Conservation (phyloP, 768 basidiomycete species). For the Cystobasidiopsis lactophilus region DNA sequence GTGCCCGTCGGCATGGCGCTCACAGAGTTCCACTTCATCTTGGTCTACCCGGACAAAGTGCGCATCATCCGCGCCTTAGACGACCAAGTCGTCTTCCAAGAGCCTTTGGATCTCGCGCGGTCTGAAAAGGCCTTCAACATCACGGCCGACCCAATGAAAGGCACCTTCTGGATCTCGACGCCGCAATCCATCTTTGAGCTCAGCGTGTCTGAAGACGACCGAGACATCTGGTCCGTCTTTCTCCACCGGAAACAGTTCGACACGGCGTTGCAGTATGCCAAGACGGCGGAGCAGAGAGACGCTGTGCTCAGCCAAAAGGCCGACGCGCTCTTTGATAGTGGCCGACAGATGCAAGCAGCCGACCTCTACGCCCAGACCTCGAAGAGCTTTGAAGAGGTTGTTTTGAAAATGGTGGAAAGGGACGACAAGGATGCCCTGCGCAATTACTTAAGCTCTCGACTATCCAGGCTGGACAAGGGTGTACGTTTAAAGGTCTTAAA, state of each 20-base stretch:
- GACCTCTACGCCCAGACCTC: constrained; percentile 68
- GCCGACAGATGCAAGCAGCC: constrained; percentile 72
- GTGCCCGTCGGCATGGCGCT: constrained; percentile 54
- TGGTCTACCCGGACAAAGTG: constrained; percentile 59
- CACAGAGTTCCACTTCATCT: constrained; percentile 78
- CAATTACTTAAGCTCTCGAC: constrained; percentile 63
- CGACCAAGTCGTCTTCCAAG: constrained; percentile 64
- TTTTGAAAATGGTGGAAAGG: constrained; percentile 68
- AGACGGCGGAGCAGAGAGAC: constrained; percentile 54
- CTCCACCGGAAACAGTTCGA: constrained; percentile 56
- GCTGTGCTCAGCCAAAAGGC: constrained; percentile 64
- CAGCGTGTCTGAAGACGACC: constrained; percentile 61
- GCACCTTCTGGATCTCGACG: constrained; percentile 87
- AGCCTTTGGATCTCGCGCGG: constrained; percentile 34
- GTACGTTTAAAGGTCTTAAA: too few relatives aligned
- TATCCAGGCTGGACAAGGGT: constrained; percentile 62
- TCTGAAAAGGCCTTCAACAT: constrained; percentile 32
- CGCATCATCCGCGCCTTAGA: constrained; percentile 56
- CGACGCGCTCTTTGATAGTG: constrained; percentile 49
- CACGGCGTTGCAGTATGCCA: constrained; percentile 55
- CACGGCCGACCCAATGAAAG: constrained; percentile 59
- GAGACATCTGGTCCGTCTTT: constrained; percentile 85
- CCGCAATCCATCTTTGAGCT: constrained; percentile 74
- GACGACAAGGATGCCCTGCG: constrained; percentile 75
- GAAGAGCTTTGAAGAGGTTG: constrained; percentile 70